Base-by-base conservation (phyloP, 495 filamentous ascomycete genomes). In the Talaromyces thailandensis region DNA sequence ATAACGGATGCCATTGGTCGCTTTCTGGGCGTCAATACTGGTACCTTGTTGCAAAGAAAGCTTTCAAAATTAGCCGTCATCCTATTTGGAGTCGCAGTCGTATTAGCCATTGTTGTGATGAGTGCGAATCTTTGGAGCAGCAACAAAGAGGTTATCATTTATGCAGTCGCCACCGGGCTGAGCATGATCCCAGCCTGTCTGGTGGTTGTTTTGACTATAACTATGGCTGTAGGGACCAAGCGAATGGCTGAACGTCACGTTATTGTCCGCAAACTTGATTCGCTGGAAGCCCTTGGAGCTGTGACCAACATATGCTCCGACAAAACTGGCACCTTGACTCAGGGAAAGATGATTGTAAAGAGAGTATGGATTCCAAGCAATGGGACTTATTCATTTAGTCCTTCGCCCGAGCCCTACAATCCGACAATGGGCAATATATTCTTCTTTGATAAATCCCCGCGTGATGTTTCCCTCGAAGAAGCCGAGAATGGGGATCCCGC, bases 281-380 rank as follows among this genome's bases (percentile, higher is more conserved):
- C 86, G 5, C 70, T 90, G 12, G 88, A 91, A 66, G 85, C 87
- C 3, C 75, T 90, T 23, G 87, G 87, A 16, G 86, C 80, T 37
- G 83, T 88, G n/a, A 87, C 85, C 25, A 82, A 88, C 64, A 88
- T 90, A 58, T 89, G 87, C 68, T 88, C 86, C 1, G 87, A 89
- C 65, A 90, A 89, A 68, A 90, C 87, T 18, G 86, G 87, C 16
- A 89, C 87, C 12, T 70, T 90, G 28, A 88, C 88, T 1, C 84
- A 86, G 67, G 83, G 83, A 66, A 35, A 69, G 72, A 91, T 91
- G 87, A 84, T 90, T 25, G 82, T 88, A 12, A 79, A 84, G 56
- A 89, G 87, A 66, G 86, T 82, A 9, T 92, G 88, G 88, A 76
- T 91, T 37, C 88, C 87, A 0, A 75, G 73, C 51, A 60, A 45